Evolutionary conservation across 805 yeast species (phyloP), one percentile per base, ranked within the genome.

Genomic region (Candida sithepensis): DNA sequence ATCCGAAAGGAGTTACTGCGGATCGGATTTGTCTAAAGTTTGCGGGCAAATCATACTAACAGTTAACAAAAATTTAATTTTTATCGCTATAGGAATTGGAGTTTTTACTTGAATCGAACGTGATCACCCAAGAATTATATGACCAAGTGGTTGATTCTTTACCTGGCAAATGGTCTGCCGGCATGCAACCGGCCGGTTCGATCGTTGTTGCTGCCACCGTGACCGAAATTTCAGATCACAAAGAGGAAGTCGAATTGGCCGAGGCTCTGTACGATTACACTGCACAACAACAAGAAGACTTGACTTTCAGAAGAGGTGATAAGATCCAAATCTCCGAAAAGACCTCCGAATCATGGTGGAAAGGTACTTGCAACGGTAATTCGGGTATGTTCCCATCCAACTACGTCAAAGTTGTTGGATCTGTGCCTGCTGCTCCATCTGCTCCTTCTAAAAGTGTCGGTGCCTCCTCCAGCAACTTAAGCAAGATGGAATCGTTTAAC

Each of bases 361-460:
- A 79, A 61, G 99, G 99, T 41, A 69, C 71, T 16, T 63, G 74
- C 39, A 75, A 78, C 49, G 78, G 79, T 4, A 64, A 66, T 28
- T 75, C 77, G 7, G 99, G 98, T 39, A 83, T 91, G 61, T 91
- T 94, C 71, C 99, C 99, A 8, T 71, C 92, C 1, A 88, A 88
- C 64, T 92, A 94, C 61, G 96, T 90, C 43, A 75, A 74, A 37
- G 60, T 75, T 3, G 30, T 57, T 22, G 60, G 59, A 14, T 51
- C 43, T 5, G 39, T 16, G 3, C 34, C 63, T 51, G 41, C 33
- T 30, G 44, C 48, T n/a, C 43, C 47, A 12, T 7, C 36, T 10
- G 6, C 14, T n/a, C 9, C 24, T n/a, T 13, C 26, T 21, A 22
- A 39, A 28, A n/a, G n/a, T 18, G 4, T 30, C 61, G 38, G 40